Evolutionary conservation across 495 filamentous ascomycete species (phyloP).

Genomic region (Usnea hakonensis): DNA sequence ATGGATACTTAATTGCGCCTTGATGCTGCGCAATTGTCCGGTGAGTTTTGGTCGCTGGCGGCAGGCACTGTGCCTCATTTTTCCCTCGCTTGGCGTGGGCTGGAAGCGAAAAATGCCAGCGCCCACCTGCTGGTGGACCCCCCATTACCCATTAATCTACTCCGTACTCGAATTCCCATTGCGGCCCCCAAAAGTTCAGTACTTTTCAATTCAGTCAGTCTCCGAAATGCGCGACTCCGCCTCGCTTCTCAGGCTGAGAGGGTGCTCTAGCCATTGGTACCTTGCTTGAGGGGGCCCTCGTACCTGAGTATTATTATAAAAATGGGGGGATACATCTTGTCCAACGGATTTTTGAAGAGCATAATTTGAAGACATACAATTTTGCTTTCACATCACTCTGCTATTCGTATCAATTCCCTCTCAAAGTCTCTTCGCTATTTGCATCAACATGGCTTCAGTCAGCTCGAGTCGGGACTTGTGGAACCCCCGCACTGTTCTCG

Average conservation of each 20-base stretch:
- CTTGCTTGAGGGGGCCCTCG: no score
- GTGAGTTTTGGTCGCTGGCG: not conserved
- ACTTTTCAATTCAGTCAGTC: not conserved
- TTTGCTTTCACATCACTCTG: no score
- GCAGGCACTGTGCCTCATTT: not conserved
- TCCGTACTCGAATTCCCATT: not conserved
- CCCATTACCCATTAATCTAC: no score
- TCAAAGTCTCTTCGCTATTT: not conserved
- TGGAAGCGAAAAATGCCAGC: not conserved
- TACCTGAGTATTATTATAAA: not conserved
- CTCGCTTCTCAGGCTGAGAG: not conserved
- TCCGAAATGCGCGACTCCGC: not conserved
- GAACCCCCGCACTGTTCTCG: not conserved
- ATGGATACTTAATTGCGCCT: conserved; percentile 2
- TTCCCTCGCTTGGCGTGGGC: not conserved
- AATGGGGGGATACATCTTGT: not conserved
- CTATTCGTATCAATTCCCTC: no score
- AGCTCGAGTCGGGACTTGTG: not conserved
- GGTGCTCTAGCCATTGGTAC: not conserved
- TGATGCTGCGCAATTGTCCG: not conserved
- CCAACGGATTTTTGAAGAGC: no score
- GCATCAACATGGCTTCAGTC: not conserved
- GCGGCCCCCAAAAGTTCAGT: not conserved
- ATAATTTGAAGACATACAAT: no score
- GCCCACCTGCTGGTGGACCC: no score